Evolutionary conservation across 1,284 basidiomycete genomes (phyloP), one percentile per base, ranked within the genome.

Genomic region (Neotropicomus parvogracilis): DNA sequence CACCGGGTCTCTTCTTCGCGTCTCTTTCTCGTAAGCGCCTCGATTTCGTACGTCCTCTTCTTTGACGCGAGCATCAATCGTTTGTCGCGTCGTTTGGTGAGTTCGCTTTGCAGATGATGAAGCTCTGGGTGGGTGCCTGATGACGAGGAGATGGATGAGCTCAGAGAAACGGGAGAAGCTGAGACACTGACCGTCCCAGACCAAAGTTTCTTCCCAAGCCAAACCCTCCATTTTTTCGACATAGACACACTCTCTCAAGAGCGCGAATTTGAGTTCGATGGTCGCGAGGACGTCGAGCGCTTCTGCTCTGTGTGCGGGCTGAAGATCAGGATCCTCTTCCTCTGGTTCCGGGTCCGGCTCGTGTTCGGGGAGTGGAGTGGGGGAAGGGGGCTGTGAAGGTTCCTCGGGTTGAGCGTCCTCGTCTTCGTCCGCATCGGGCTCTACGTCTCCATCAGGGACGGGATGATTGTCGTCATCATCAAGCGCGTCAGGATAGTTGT

Each of bases 81-180:
- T 49, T 85, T 83, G 59, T 88, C 84, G 41, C 85, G 79, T 49
- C 91, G 74, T 48, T 77, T 78, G 7, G 81, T 78, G 8, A 93
- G 74, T 54, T 91, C 86, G 20, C 74, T 75, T 43, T 88, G 87
- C 4, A 95, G 70, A 62, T 91, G 83, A 14, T 86, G 71, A 49
- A 93, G 72, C 62, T 95, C 91, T 0, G 92, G 91, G 59, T 95
- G 91, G 1, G 79, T 78, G 28, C 82, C 91, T 87, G 42, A 36
- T 29, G 8, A 16, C 0, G 8, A n/a, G 1, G 20, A 35, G 14
- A 14, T 19, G 33, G 13, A 46, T 48, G 19, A 54, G 40, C 55
- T 51, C 34, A 14, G 50, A 33, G 17, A 12, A 41, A 17, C 1
- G 20, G 13, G 6, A 19, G 27, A 52, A 41, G 34, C 14, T 21